Base-by-base conservation (phyloP, 805 yeast genomes). In the Saccharomyces eubayanus region DNA sequence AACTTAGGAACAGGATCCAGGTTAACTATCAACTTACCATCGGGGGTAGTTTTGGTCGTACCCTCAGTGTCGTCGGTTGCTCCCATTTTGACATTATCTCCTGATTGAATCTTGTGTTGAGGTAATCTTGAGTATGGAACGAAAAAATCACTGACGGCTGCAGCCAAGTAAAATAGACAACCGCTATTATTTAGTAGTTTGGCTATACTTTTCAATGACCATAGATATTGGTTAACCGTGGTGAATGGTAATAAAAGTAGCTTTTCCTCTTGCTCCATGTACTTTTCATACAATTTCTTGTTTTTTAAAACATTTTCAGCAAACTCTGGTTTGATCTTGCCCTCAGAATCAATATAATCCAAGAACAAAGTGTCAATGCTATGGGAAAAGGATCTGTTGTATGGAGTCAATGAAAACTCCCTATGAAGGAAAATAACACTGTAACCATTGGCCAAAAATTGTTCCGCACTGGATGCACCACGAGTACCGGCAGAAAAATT, bases 401-500 rank as follows among this genome's bases (percentile, higher is more conserved):
- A 94, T 1, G 99, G 99, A 59, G 88, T 76, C 53, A 94, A 75
- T 0, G 96, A 87, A 70, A 89, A 92, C 69, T 94, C 97, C 47
- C 99, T 77, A 69, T 94, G 96, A 45, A 94, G 71, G 64, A 94
- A 94, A 31, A 94, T 85, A 40, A 94, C 99, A 12, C 96, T 92
- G 65, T 94, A 94, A 1, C 90, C 96, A 53, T 80, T 74, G 53
- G 85, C 88, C 52, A 94, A 73, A 61, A 92, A 89, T 65, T 88
- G 85, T 69, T 94, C 99, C 3, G 98, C 96, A 43, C 95, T 85
- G 0, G 96, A 83, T 3, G 99, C 96, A 53, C 99, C 99, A 70
- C 99, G 81, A 0, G 97, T 94, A 27, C 99, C 99, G 27, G 98
- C 98, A 59, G 94, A 84, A 69, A 94, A 94, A 66, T 94, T 94